These are phyloP conservation scores for Geopyxis carbonaria DNA, from an alignment of 495 filamentous ascomycete species.

Conservation along the genomic window DNA sequence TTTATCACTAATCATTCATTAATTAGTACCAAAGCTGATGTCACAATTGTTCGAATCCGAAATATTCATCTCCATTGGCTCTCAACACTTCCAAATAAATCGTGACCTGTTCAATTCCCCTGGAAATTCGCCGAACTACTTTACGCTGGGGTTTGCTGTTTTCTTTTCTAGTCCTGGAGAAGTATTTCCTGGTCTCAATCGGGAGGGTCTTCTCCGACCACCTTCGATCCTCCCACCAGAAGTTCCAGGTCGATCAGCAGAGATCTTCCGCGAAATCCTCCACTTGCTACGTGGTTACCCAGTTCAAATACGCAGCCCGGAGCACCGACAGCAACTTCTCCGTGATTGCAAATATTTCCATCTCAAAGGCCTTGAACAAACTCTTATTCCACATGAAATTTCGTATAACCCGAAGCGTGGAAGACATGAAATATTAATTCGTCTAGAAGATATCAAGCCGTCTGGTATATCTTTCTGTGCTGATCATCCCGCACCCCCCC, in stretches of 20 bases:
- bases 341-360: constrained; percentile 86
- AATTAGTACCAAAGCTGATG: constrained; percentile 71
- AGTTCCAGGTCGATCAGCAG: constrained; percentile 62
- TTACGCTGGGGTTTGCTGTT: constrained; percentile 76
- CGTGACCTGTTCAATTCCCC: constrained; percentile 70
- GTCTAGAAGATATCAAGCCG: constrained; percentile 70
- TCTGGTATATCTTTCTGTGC: constrained; percentile 52
- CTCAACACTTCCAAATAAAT: constrained; percentile 71
- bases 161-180: constrained; percentile 70
- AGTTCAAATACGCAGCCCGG: constrained; percentile 54
- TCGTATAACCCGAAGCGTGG: constrained; percentile 52
- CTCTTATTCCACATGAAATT: constrained; percentile 61
- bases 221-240: constrained; percentile 69
- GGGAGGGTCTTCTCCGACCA: constrained; percentile 67
- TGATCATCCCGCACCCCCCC: constrained; percentile 25
- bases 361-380: constrained; percentile 79
- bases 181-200: constrained; percentile 71
- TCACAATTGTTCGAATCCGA: constrained; percentile 87
- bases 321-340: constrained; percentile 62
- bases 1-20: constrained; percentile 16
- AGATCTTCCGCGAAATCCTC: constrained; percentile 67
- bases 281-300: constrained; percentile 80
- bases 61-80: constrained; percentile 80
- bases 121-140: constrained; percentile 89
- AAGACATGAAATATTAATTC: constrained; percentile 60